Percentiles rank a stretch among this genome's conserved stretches.
phyloP scores from a whole-genome alignment of 495 filamentous ascomycete genomes.

The Usnea hakonensis region DNA sequence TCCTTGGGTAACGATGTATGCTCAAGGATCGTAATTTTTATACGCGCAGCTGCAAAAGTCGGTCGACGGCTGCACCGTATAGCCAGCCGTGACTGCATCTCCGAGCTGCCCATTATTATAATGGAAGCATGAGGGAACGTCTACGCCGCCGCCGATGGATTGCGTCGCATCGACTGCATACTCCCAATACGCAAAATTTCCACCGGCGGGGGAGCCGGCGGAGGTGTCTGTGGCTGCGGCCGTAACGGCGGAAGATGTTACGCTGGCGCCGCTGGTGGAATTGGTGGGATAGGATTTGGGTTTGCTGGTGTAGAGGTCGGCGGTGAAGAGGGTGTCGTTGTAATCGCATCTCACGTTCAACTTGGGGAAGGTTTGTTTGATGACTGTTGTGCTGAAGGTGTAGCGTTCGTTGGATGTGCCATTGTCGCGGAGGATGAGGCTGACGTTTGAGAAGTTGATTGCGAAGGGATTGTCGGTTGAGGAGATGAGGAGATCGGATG shows the following conservation, averaged over 20 bases:
- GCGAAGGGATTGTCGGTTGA: constrained; percentile 43
- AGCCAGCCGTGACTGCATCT: constrained; percentile 13
- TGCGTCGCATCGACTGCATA: constrained; percentile 43
- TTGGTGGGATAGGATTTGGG: constrained; percentile 32
- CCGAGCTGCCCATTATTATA: constrained; percentile 6
- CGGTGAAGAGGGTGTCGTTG: constrained; percentile 41
- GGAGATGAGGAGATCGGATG: constrained; percentile 31
- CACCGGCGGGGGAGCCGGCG: constrained; percentile 20
- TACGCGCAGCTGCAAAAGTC: constrained; percentile 25
- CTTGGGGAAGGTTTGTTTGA: constrained; percentile 38
- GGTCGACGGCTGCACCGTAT: constrained; percentile 6
- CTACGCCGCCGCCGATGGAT: constrained; percentile 30
- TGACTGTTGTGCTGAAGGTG: constrained; percentile 37
- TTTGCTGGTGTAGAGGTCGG: constrained; percentile 46
- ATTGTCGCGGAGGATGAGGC: constrained; percentile 31
- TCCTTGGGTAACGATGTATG: too few relatives aligned
- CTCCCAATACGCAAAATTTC: constrained; percentile 33
- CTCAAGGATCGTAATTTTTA: constrained; percentile 20
- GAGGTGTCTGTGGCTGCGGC: constrained; percentile 17
- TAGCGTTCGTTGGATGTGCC: constrained; percentile 39
- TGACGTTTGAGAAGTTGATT: constrained; percentile 35
- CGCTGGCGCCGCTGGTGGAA: not conserved
- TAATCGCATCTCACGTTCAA: constrained; percentile 42
- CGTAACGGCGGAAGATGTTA: constrained; percentile 12
- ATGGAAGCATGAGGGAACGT: constrained; percentile 38